A percentile compares a stretch with the other conserved stretches of the same genome.
Conservation (phyloP, 768 basidiomycete genomes). For the Hygrocybe punicea region DNA sequence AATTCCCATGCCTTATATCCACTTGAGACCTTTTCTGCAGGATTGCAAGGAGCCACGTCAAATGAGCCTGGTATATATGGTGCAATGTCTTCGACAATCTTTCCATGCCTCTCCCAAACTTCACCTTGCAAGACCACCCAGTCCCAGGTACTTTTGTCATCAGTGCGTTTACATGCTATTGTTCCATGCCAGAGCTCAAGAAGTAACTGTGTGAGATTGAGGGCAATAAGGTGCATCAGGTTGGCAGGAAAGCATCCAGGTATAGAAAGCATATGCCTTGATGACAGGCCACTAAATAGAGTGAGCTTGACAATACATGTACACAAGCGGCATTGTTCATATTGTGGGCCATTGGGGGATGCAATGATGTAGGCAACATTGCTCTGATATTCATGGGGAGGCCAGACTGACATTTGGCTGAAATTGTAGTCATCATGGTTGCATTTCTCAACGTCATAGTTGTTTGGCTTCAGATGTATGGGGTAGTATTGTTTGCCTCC, state of each 20-base stretch:
- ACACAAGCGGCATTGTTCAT: constrained; percentile 17
- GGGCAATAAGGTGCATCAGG: constrained; percentile 31
- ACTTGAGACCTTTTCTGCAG: too few species aligned
- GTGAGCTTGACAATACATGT: constrained; percentile 37
- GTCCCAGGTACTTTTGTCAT: constrained; percentile 27
- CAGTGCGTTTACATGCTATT: constrained; percentile 16
- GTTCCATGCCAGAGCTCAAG: constrained; percentile 23
- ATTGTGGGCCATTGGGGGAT: constrained; percentile 26
- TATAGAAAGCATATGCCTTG: constrained; percentile 19
- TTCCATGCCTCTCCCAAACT: constrained; percentile 19
- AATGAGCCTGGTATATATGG: constrained; percentile 11
- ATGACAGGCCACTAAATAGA: constrained; percentile 24
- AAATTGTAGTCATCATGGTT: constrained; percentile 14
- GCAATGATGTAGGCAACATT: constrained; percentile 10
- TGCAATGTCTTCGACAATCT: constrained; percentile 3
- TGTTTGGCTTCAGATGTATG: constrained; percentile 24
- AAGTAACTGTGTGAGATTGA: constrained; percentile 27
- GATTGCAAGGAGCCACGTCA: constrained; percentile 27
- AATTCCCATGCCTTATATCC: constrained; percentile 42
- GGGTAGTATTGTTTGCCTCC: constrained; percentile 32
- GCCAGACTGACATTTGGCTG: neutral
- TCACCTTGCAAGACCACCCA: constrained; percentile 25
- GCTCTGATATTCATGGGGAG: neutral
- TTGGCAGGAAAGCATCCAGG: constrained; percentile 28
- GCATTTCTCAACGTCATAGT: constrained; percentile 22